Percentiles rank a stretch among this genome's conserved stretches.
phyloP scores from a whole-genome alignment of 2,329 filamentous ascomycete genomes.

The Annulohypoxylon truncatum region DNA sequence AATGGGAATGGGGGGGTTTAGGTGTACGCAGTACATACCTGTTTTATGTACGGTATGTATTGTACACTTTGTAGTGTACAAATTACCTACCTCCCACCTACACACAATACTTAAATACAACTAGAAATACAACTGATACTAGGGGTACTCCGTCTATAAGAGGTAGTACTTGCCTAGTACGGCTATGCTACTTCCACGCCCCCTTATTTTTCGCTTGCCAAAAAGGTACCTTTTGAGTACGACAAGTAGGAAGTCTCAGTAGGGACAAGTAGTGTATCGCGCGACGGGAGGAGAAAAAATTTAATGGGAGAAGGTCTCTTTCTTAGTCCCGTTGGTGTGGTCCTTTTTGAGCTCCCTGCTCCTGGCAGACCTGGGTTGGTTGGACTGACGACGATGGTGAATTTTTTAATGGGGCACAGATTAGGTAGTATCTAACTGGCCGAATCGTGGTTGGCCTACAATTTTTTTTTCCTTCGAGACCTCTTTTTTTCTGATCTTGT shows the following conservation, averaged over 20 bases:
- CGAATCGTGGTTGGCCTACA: slow-evolving; percentile 29
- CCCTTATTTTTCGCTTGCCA: background rate
- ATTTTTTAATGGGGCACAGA: slow-evolving; percentile 34
- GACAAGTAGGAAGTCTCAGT: background rate
- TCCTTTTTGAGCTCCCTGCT: slow-evolving; percentile 23
- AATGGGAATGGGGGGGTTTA: slow-evolving; percentile 21
- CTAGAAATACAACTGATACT: background rate
- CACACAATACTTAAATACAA: background rate
- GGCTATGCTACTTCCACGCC: slow-evolving; percentile 7
- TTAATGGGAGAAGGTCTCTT: background rate
- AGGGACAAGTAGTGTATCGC: slow-evolving; percentile 12
- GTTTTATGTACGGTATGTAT: slow-evolving; percentile 5
- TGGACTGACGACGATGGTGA: slow-evolving; percentile 31
- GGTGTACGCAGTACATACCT: slow-evolving; percentile 20
- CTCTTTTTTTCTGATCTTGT: slow-evolving; percentile 8
- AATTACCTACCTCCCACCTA: background rate
- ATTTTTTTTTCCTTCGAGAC: slow-evolving; percentile 30
- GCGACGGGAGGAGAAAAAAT: slow-evolving; percentile 7
- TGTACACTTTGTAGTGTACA: background rate
- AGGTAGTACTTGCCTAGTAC: slow-evolving; percentile 17
- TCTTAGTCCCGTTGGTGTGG: slow-evolving; percentile 35
- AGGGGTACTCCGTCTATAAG: slow-evolving; percentile 28
- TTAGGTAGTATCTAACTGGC: slow-evolving; percentile 36
- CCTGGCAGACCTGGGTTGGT: slow-evolving; percentile 15
- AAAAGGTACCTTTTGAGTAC: slow-evolving; percentile 1